A percentile compares a stretch with the other conserved stretches of the same genome.
These are phyloP conservation scores for Thalassiosira profunda DNA, from an alignment of 108 stramenopile species.

Conservation along the genomic window DNA sequence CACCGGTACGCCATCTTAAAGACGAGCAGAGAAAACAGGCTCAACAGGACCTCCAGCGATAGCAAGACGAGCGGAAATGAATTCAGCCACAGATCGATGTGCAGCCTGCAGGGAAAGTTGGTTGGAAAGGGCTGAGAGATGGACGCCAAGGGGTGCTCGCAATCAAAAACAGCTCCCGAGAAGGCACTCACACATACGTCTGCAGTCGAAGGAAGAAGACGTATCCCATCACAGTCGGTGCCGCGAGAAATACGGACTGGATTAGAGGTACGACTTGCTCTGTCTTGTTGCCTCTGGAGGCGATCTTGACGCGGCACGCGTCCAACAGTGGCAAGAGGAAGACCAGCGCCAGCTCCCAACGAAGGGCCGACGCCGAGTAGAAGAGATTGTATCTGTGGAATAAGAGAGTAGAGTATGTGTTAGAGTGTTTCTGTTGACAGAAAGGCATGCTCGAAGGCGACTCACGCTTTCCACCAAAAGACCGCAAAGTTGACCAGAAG, in stretches of 20 bases:
- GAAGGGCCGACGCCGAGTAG: constrained; percentile 31
- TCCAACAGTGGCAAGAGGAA: constrained; percentile 57
- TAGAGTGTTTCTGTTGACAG: neutral
- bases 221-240: constrained; percentile 55
- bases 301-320: constrained; percentile 48
- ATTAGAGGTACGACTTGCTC: constrained; percentile 60
- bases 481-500: constrained; percentile 48
- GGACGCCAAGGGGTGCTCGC: too few species aligned
- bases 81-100: constrained; percentile 60
- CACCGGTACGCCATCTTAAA: too few species aligned
- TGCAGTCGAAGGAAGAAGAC: constrained; percentile 62
- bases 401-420: neutral
- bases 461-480: constrained; percentile 61
- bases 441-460: neutral
- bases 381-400: constrained; percentile 30
- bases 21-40: too few species aligned
- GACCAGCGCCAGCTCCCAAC: constrained; percentile 54
- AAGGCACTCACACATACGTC: constrained; percentile 56
- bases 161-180: neutral
- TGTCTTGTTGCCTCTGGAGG: constrained; percentile 72
- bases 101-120: constrained; percentile 18
- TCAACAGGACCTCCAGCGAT: too few species aligned
- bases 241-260: constrained; percentile 56
- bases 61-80: too few species aligned
- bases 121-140: neutral